Percentiles rank a stretch among this genome's conserved stretches.
These are phyloP conservation scores for Nematodospora valgi DNA, from an alignment of 805 yeast genomes.

Conservation along the genomic window DNA sequence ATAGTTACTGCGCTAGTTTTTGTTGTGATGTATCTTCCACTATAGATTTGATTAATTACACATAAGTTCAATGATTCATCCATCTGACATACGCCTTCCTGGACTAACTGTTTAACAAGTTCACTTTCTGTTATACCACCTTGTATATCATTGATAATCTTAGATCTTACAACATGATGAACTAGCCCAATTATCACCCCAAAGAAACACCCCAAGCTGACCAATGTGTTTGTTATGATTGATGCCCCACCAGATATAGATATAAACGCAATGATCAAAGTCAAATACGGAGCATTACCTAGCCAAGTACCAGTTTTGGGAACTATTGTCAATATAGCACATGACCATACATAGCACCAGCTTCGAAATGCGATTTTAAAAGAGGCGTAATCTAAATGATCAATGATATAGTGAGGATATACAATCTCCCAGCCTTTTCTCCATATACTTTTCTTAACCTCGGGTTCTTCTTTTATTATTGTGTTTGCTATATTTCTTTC, in stretches of 20 bases:
- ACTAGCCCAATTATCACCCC: conserved; percentile 21
- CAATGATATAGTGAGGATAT: conserved; percentile 22
- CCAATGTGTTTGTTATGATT: conserved; percentile 16
- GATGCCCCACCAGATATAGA: conserved; percentile 25
- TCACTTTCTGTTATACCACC: conserved; percentile 21
- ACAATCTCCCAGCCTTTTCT: conserved; percentile 9
- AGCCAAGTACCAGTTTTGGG: conserved; percentile 25
- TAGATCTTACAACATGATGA: conserved; percentile 18
- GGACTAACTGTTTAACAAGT: conserved; percentile 15
- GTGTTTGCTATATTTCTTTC: conserved; percentile 4
- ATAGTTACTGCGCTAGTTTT: conserved; percentile 20
- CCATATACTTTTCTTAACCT: conserved; percentile 12
- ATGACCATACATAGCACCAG: conserved; percentile 26
- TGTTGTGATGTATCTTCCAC: conserved; percentile 25
- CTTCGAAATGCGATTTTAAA: conserved; percentile 22
- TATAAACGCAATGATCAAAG: conserved; percentile 26
- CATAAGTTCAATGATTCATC: conserved; percentile 16
- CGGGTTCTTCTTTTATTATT: conserved; percentile 8
- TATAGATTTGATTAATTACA: conserved; percentile 16
- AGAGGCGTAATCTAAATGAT: conserved; percentile 24
- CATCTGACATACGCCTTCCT: conserved; percentile 22
- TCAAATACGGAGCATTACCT: conserved; percentile 25
- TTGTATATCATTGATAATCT: conserved; percentile 21
- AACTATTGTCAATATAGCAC: conserved; percentile 21
- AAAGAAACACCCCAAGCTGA: conserved; percentile 15